Evolutionary conservation across 768 basidiomycete genomes (phyloP).

Genomic region (Amanita muscaria): DNA sequence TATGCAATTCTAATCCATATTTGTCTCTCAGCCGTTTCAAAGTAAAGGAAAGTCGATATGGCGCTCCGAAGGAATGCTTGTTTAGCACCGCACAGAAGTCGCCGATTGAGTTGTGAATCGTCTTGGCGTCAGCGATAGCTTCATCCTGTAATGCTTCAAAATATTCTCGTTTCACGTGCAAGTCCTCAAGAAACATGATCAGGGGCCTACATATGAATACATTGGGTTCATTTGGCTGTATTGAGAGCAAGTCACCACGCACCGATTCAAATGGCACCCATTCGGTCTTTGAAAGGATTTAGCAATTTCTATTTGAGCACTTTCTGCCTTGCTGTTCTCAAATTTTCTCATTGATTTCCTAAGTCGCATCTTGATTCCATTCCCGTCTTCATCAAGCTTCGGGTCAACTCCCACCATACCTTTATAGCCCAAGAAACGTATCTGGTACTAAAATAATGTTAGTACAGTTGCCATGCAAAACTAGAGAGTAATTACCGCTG

Average conservation of each 20-base stretch:
- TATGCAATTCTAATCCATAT: conserved; percentile 39
- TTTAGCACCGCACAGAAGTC: conserved; percentile 42
- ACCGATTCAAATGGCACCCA: conserved; percentile 68
- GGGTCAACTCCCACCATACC: conserved; percentile 69
- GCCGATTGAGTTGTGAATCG: conserved; percentile 47
- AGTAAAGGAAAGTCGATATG: conserved; percentile 42
- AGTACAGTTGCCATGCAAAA: background rate
- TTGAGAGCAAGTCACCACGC: conserved; percentile 6
- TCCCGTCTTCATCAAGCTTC: conserved; percentile 31
- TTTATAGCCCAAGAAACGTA: conserved; percentile 78
- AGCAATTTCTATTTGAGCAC: conserved; percentile 66
- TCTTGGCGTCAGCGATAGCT: conserved; percentile 47
- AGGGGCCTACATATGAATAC: conserved; percentile 39
- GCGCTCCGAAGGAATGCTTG: conserved; percentile 33
- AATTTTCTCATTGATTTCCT: conserved; percentile 76
- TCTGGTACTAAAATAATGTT: conserved; percentile 49
- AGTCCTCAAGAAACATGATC: conserved; percentile 73
- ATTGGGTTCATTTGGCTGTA: background rate
- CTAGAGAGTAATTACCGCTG: conserved; percentile 39
- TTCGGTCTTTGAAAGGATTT: conserved; percentile 52
- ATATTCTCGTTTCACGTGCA: conserved; percentile 47
- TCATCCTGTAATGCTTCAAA: conserved; percentile 56
- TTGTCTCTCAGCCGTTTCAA: conserved; percentile 37
- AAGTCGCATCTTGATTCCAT: conserved; percentile 58
- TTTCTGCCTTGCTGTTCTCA: conserved; percentile 32